Conservation (phyloP, 202 grass and related monocot species). For the Zoysia matrella region DNA sequence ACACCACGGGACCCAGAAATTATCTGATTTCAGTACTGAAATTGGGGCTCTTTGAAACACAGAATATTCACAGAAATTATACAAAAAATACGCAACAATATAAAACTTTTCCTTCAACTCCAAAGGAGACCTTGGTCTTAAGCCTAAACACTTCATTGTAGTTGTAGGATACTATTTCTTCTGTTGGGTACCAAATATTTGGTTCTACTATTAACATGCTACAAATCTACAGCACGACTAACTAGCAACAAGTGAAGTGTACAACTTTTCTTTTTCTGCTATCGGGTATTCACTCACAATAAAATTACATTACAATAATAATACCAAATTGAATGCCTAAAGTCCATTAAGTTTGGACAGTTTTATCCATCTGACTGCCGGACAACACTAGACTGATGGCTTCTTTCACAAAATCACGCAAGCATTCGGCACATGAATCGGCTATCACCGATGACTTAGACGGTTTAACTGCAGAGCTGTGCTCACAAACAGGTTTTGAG, state of each 20-base stretch:
- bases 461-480: constrained; percentile 33
- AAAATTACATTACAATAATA: background rate
- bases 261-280: constrained; percentile 11
- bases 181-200: background rate
- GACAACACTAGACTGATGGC: constrained; percentile 49
- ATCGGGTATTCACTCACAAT: background rate
- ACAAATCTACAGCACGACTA: background rate
- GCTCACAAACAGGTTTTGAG: constrained; percentile 53
- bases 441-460: constrained; percentile 32
- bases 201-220: background rate
- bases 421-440: constrained; percentile 67
- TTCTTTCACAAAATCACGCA: constrained; percentile 56
- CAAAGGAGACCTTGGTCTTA: too few relatives aligned
- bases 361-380: constrained; percentile 35
- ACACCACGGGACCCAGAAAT: background rate
- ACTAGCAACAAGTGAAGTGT: background rate
- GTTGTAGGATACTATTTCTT: background rate
- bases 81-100: too few relatives aligned
- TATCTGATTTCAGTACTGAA: constrained; percentile 26
- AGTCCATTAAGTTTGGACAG: constrained; percentile 11
- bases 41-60: too few relatives aligned
- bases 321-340: background rate
- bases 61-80: too few relatives aligned
- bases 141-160: constrained; percentile 27
- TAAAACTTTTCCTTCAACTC: too few relatives aligned